Evolutionary conservation across 768 basidiomycete species (phyloP).

Genomic region (Gymnopilus dilepis): DNA sequence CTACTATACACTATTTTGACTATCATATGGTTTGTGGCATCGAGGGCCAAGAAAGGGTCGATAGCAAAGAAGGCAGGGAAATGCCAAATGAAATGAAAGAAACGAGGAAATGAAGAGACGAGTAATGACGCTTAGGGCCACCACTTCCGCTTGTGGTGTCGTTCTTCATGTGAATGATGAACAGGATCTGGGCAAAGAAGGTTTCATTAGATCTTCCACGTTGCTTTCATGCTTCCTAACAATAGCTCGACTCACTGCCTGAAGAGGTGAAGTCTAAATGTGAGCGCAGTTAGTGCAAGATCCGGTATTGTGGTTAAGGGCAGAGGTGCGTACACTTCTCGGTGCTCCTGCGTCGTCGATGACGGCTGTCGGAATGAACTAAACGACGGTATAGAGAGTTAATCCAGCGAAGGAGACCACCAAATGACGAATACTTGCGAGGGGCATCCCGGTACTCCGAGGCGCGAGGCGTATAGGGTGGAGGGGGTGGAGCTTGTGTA

Average conservation of each 20-base stretch:
- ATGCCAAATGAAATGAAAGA: constrained; percentile 13
- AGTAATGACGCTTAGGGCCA: constrained; percentile 17
- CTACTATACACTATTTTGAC: constrained; percentile 3
- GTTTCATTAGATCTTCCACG: constrained; percentile 11
- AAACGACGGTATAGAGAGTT: constrained; percentile 9
- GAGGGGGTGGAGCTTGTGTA: constrained; percentile 25
- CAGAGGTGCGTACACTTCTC: constrained; percentile 25
- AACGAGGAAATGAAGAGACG: constrained; percentile 6
- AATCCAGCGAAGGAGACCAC: not conserved
- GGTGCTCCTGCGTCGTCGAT: constrained; percentile 24
- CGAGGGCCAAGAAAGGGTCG: not conserved
- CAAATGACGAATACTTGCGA: constrained; percentile 25
- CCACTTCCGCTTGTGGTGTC: constrained; percentile 24
- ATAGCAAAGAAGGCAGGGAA: not conserved
- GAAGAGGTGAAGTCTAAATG: constrained; percentile 20
- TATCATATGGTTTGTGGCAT: not conserved
- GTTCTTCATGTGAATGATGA: constrained; percentile 18
- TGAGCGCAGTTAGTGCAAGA: constrained; percentile 10
- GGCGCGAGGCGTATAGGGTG: constrained; percentile 27
- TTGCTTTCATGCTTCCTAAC: constrained; percentile 8
- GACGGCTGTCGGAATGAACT: constrained; percentile 20
- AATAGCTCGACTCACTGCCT: constrained; percentile 15
- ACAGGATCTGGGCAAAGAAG: constrained; percentile 16
- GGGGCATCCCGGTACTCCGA: constrained; percentile 20
- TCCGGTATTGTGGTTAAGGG: constrained; percentile 6